Evolutionary conservation across 2,329 filamentous ascomycete genomes (phyloP).

Genomic region (Stagonosporopsis chrysanthemi): DNA sequence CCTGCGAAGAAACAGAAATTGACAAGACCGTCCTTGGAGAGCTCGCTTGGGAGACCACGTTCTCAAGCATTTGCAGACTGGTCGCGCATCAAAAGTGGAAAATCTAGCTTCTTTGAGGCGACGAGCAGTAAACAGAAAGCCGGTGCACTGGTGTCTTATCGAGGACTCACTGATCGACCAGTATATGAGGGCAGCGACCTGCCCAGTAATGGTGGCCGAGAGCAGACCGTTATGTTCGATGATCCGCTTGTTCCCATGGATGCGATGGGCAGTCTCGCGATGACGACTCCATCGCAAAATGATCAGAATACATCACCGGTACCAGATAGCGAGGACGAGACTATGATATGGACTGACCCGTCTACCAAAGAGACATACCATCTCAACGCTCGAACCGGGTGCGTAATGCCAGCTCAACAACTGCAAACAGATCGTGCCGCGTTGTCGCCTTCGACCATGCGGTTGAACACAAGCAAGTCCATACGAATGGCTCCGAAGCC

Average conservation of each 20-base stretch:
- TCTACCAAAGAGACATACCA: slow-evolving; percentile 59
- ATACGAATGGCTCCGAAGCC: slow-evolving; percentile 42
- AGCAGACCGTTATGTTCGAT: neutral
- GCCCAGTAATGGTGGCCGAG: neutral
- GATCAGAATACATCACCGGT: neutral
- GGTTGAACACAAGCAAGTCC: slow-evolving; percentile 36
- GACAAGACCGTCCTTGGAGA: neutral
- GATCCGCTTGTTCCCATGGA: neutral
- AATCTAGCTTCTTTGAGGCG: slow-evolving; percentile 41
- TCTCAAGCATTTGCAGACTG: slow-evolving; percentile 45
- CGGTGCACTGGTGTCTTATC: neutral
- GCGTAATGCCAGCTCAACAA: slow-evolving; percentile 38
- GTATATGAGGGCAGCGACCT: neutral
- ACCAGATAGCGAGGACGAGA: slow-evolving; percentile 37
- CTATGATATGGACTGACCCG: slow-evolving; percentile 68
- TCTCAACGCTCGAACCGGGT: slow-evolving; percentile 66
- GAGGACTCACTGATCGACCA: neutral
- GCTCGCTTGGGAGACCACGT: slow-evolving; percentile 4
- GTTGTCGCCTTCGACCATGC: slow-evolving; percentile 6
- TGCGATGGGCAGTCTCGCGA: neutral
- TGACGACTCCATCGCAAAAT: neutral
- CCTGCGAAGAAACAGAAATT: slow-evolving; percentile 35
- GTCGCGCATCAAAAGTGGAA: slow-evolving; percentile 56
- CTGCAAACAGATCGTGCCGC: slow-evolving; percentile 15
- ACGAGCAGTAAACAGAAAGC: neutral